Conservation (phyloP, 2,329 filamentous ascomycete genomes). For the Talaromyces sp. region DNA sequence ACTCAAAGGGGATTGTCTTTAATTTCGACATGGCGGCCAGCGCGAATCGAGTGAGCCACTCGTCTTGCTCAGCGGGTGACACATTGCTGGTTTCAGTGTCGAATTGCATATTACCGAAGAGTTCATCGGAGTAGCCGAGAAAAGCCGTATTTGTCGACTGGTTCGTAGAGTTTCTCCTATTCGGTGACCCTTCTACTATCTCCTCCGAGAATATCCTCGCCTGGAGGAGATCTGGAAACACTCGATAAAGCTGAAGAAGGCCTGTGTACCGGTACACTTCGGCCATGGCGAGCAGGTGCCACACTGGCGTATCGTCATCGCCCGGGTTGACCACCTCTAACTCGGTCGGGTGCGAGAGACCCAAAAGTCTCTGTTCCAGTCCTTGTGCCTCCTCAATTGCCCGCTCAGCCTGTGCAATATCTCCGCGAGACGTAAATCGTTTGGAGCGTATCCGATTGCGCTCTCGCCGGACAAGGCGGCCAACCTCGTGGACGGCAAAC, state of each 20-base stretch:
- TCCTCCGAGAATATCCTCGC: constrained; percentile 31
- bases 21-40: constrained; percentile 48
- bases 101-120: background rate
- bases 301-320: constrained; percentile 49
- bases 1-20: constrained; percentile 48
- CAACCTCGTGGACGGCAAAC: constrained; percentile 41
- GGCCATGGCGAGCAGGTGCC: constrained; percentile 51
- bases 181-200: background rate
- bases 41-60: constrained; percentile 49
- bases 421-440: constrained; percentile 33
- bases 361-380: constrained; percentile 47
- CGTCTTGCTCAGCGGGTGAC: constrained; percentile 20
- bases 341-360: constrained; percentile 42
- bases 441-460: constrained; percentile 30
- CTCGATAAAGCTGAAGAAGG: constrained; percentile 52
- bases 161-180: background rate
- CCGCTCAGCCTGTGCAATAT: constrained; percentile 27
- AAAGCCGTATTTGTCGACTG: no score
- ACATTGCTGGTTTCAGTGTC: constrained; percentile 17
- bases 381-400: constrained; percentile 33
- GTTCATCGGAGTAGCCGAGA: background rate
- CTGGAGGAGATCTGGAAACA: constrained; percentile 49
- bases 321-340: constrained; percentile 48
- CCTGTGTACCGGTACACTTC: constrained; percentile 51
- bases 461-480: constrained; percentile 36